Base-by-base conservation (phyloP, 129 eudicot species). In the Escallonia herrerae region DNA sequence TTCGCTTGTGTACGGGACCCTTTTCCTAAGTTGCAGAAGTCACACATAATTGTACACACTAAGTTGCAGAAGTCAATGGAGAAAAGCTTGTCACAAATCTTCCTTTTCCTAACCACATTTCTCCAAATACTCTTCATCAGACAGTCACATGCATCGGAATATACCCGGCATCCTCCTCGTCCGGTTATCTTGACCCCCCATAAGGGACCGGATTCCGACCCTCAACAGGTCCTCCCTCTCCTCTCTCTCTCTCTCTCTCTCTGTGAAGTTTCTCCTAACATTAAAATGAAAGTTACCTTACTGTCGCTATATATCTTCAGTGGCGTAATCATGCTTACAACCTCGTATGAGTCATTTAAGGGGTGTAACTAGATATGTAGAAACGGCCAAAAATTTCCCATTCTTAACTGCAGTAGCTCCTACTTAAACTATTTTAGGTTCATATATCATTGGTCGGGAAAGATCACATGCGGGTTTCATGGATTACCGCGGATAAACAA, bases 391-490 rank as follows among this genome's bases (percentile, higher is more conserved):
- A 5, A 5, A 45, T 5, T 45, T 5, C 49, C 49, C 2, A 45
- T 12, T 53, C 3, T 51, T 3, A 6, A 3, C 8, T 53, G 7
- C 33, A 14, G 13, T 53, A 11, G 58, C 33, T 22, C 33, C 45
- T 15, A 5, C 51, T 2, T 44, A 4, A 39, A 65, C 50, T 47
- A 52, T 63, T 86, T 56, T 63, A 90, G 97, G 97, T 90, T 9
- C 97, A 90, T 47, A 58, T 90, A 40, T 87, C 97, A 42, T 58
- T 90, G 69, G 97, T 78, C 3, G 95, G 88, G 56, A 64, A 74
- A 40, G 79, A 78, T n/a, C 45, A 72, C 46, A 76, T 84, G 87
- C 84, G 84, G 48, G 79, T 90, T 5, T 81, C 97, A 69, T 90
- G 86, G 87, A 76, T 87, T 7, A 90, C 93, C 5, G 44, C 69